These are phyloP conservation scores for Geotrichum carabidarum DNA, from an alignment of 1,139 yeast genomes.

Conservation along the genomic window DNA sequence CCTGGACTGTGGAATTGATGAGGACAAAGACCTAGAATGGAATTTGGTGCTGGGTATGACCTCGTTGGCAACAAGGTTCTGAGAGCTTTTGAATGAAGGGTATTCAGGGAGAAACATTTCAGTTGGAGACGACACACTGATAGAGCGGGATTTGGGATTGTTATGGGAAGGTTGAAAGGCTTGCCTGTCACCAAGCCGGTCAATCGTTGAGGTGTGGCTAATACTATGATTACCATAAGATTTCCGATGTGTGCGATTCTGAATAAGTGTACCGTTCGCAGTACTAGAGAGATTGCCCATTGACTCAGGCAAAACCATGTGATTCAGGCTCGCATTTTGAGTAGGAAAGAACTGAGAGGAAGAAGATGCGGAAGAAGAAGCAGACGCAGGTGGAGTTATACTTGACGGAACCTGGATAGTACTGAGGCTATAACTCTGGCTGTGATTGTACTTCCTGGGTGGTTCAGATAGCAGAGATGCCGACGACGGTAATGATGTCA, in stretches of 20 bases:
- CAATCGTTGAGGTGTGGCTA: background rate
- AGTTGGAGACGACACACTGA: slow-evolving; percentile 43
- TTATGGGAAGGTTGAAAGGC: slow-evolving; percentile 49
- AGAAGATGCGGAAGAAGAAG: background rate
- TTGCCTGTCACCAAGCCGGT: background rate
- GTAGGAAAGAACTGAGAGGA: slow-evolving; percentile 8
- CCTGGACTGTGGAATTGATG: slow-evolving; percentile 1
- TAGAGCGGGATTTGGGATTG: slow-evolving; percentile 45
- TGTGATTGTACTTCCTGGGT: background rate
- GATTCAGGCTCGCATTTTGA: background rate
- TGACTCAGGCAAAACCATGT: background rate
- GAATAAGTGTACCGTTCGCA: background rate
- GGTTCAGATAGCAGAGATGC: background rate
- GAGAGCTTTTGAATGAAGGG: background rate
- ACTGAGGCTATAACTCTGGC: background rate
- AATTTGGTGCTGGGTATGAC: background rate
- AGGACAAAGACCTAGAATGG: slow-evolving; percentile 6
- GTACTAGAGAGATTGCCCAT: background rate
- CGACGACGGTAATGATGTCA: background rate
- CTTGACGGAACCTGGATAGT: background rate
- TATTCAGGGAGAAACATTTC: slow-evolving; percentile 1
- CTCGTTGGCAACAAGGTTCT: background rate
- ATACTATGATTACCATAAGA: slow-evolving; percentile 3
- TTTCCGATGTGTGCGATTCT: background rate
- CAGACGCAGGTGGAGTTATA: background rate